phyloP scores from a whole-genome alignment of 2,329 filamentous ascomycete genomes.

The Mollisiaceae sp. region DNA sequence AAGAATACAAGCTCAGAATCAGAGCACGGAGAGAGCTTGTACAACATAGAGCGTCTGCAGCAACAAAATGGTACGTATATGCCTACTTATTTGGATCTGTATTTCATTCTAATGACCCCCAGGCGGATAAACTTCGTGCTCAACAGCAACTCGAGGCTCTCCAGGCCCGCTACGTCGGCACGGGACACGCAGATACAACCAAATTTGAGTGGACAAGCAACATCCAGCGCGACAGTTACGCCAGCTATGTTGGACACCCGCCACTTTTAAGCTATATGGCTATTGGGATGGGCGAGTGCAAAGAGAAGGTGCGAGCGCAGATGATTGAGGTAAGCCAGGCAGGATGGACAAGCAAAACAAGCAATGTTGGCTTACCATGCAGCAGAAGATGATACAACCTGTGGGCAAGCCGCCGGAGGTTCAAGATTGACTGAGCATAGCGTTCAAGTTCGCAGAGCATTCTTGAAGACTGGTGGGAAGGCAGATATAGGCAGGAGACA shows the following conservation, averaged over 20 bases:
- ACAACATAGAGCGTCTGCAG: constrained; percentile 4
- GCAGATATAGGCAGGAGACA: background rate
- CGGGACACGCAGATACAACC: constrained; percentile 93
- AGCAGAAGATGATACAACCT: constrained; percentile 70
- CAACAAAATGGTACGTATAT: constrained; percentile 31
- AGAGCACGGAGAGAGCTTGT: no score
- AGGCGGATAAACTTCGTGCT: constrained; percentile 97
- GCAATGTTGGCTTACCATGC: background rate
- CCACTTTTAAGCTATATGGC: constrained; percentile 87
- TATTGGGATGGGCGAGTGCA: constrained; percentile 84
- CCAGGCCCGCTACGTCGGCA: constrained; percentile 94
- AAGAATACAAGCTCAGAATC: background rate
- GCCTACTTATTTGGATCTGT: background rate
- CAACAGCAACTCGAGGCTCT: constrained; percentile 97
- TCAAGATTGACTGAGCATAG: constrained; percentile 43
- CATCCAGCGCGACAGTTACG: constrained; percentile 90
- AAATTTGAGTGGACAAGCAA: constrained; percentile 98
- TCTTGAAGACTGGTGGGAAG: background rate
- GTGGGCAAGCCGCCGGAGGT: constrained; percentile 70
- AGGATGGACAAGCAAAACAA: background rate
- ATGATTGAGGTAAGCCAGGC: constrained; percentile 71
- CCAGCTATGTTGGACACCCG: constrained; percentile 87
- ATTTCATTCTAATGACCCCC: constrained; percentile 2
- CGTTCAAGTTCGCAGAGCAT: background rate
- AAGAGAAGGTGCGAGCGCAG: constrained; percentile 77